A percentile compares a stretch with the other conserved stretches of the same genome.
Evolutionary conservation across 129 eudicot species (phyloP).

Genomic region (Logfia minima): DNA sequence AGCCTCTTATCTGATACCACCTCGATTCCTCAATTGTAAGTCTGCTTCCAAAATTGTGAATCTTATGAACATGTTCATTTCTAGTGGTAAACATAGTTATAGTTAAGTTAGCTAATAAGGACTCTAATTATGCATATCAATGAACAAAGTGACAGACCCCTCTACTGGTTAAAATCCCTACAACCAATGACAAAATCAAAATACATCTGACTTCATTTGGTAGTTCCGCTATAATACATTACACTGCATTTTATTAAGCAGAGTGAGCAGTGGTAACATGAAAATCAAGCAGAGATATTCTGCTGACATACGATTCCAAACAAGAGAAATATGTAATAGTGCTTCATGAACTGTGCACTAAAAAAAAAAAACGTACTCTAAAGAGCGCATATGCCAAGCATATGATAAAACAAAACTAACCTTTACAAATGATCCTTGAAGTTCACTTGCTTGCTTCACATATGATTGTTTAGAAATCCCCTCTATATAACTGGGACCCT

Average conservation of each 20-base stretch:
- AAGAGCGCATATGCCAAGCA: slow-evolving; percentile 8
- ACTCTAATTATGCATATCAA: not conserved
- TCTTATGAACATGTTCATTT: no score
- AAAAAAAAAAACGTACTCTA: not conserved
- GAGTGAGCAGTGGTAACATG: no score
- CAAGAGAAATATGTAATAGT: no score
- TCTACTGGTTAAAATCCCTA: not conserved
- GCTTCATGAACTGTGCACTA: no score
- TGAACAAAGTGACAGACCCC: not conserved
- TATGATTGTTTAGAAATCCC: slow-evolving; percentile 88
- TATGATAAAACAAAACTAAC: slow-evolving; percentile 33
- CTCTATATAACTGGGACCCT: slow-evolving; percentile 85
- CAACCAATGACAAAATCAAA: not conserved
- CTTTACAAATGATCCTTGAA: slow-evolving; percentile 84
- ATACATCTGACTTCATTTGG: not conserved
- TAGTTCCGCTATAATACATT: no score
- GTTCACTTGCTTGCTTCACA: slow-evolving; percentile 83
- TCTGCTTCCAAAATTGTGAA: not conserved
- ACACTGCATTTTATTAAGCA: no score
- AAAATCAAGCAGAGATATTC: no score
- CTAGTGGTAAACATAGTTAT: no score
- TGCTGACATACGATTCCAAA: no score
- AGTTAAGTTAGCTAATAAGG: not conserved
- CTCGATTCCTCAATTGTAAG: not conserved
- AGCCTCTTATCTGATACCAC: not conserved